Base-by-base conservation (phyloP, 495 filamentous ascomycete genomes). In the Xylaria intraflava region DNA sequence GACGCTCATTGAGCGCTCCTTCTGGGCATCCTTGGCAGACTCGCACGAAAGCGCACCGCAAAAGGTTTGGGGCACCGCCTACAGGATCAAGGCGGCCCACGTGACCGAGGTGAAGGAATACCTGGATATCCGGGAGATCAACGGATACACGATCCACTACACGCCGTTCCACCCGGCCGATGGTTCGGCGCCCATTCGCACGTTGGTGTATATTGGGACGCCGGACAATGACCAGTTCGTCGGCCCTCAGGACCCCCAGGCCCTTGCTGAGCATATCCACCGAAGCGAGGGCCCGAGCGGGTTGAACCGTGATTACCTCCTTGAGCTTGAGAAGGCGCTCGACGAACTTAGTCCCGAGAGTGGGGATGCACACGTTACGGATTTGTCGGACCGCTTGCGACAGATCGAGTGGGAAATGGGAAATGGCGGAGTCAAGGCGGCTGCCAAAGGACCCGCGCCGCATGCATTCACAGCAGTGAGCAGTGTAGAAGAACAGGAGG, bases 71-170 rank as follows among this genome's bases (percentile, higher is more conserved):
- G 94, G 94, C 51, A 87, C 86, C 3, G 92, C 90, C 36, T 99
- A 96, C 70, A 89, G 91, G 59, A 96, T 99, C 60, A 72, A 81
- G 6, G 62, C 83, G 9, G 72, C 76, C 1, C 79, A 85, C 53
- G 88, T 93, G 14, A 77, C 81, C 53, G 86, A 90, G 71, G 94
- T 96, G 3, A 84, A 87, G 53, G 78, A 86, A 49, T 91, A 96
- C 68, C 89, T 99, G 31, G 91, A 97, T 65, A 90, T 95, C 51
- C 86, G 94, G 12, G 94, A 99, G 71, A 95, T 96, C 60, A 93
- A 97, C 66, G 94, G 94, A 6, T 97, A 97, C 65, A 87, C 81
- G 29, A 90, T 93, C 57, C 89, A 94, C 64, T 88, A 88, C 68
- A 91, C 88, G 19, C 82, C 84, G 1, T 95, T 95, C 68, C 74